phyloP scores from a whole-genome alignment of 495 filamentous ascomycete species.

The Margaritispora aquatica region DNA sequence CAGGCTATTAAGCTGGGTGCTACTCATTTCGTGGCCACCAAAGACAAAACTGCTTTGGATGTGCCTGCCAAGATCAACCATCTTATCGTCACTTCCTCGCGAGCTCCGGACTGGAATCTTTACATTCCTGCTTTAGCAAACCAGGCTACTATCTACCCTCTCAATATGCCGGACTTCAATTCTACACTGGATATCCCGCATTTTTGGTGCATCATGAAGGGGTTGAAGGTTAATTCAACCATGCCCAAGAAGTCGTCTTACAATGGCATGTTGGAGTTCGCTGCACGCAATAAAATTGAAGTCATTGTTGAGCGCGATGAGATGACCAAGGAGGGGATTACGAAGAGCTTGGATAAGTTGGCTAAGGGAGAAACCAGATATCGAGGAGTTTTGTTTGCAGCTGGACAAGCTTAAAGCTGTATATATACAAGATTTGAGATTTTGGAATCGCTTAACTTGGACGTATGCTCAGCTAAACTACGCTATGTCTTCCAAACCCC shows the following conservation, averaged over 20 bases:
- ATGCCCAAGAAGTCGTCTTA: not conserved
- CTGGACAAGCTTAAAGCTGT: not conserved
- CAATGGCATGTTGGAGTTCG: constrained; percentile 32
- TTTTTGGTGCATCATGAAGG: not conserved
- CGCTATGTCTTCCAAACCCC: too few species aligned
- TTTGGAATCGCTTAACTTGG: too few species aligned
- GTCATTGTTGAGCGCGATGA: constrained; percentile 29
- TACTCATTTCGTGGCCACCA: constrained; percentile 40
- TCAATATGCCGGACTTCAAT: constrained; percentile 22
- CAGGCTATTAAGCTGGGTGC: constrained; percentile 50
- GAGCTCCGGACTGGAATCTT: constrained; percentile 25
- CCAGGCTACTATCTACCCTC: constrained; percentile 37
- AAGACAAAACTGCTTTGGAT: constrained; percentile 20
- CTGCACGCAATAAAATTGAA: constrained; percentile 27
- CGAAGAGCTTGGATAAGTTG: constrained; percentile 45
- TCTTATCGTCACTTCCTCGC: constrained; percentile 32
- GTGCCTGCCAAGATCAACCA: constrained; percentile 25
- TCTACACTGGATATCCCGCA: not conserved
- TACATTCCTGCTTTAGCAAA: constrained; percentile 37
- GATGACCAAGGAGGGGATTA: constrained; percentile 46
- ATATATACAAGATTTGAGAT: not conserved
- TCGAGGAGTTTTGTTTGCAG: constrained; percentile 38
- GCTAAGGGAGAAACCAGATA: constrained; percentile 49
- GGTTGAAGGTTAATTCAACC: not conserved
- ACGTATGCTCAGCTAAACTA: too few species aligned